Conservation (phyloP, 495 filamentous ascomycete genomes). For the Penicillium riverlandense region DNA sequence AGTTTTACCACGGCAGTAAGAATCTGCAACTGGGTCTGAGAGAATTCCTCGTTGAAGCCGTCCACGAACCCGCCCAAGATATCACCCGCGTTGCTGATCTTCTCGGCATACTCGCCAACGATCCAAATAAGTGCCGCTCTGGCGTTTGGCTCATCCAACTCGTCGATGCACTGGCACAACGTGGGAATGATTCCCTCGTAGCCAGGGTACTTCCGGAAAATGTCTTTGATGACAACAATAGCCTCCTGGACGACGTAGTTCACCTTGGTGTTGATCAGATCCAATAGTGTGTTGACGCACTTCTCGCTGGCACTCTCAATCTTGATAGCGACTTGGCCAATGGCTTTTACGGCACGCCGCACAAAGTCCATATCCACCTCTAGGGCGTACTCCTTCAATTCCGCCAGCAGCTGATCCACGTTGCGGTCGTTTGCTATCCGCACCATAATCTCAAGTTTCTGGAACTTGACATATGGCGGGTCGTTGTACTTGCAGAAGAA, state of each 20-base stretch:
- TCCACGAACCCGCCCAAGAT: constrained; percentile 83
- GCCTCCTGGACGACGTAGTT: constrained; percentile 99
- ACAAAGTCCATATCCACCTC: constrained; percentile 99
- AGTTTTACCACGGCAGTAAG: constrained; percentile 94
- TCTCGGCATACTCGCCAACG: constrained; percentile 96
- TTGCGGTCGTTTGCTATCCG: constrained; percentile 98
- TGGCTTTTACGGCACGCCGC: constrained; percentile 84
- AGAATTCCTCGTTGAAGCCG: constrained; percentile 87
- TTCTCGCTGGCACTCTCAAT: constrained; percentile 90
- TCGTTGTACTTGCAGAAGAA: constrained; percentile 99
- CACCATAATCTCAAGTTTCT: constrained; percentile 99
- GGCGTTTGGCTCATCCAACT: constrained; percentile 90
- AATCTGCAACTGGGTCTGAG: constrained; percentile 91
- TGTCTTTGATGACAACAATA: constrained; percentile 97
- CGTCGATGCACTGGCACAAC: constrained; percentile 93
- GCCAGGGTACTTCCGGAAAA: constrained; percentile 93
- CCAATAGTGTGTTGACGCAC: constrained; percentile 88
- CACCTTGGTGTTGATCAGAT: constrained; percentile 93
- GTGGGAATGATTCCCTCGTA: constrained; percentile 98
- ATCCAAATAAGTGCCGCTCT: constrained; percentile 95
- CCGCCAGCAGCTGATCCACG: constrained; percentile 86
- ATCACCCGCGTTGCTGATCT: constrained; percentile 94
- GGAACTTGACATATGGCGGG: constrained; percentile 92
- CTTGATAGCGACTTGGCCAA: constrained; percentile 97
- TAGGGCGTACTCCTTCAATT: constrained; percentile 93